Base-by-base conservation (phyloP, 176 grass and related monocot genomes). In the Hordeum vulgare region DNA sequence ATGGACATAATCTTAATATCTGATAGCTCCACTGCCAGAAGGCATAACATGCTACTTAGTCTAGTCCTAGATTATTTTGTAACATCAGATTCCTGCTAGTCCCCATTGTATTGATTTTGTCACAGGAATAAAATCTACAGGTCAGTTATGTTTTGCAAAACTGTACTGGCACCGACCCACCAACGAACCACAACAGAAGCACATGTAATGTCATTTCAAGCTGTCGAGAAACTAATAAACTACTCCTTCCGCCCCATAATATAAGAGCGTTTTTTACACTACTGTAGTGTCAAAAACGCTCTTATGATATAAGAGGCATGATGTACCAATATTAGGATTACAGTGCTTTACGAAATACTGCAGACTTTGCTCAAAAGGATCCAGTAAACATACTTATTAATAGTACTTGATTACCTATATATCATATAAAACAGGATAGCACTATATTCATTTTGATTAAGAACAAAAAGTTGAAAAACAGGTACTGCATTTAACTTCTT, bases 401-500 rank as follows among this genome's bases (percentile, higher is more conserved):
- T 85, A 9, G 25, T 11, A 74, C 31, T 56, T 80, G 42, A 44
- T 44, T 44, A 44, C 11, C 41, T 0, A 54, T 42, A 17, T 49
- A 44, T 33, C 8, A 40, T 58, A 18, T 53, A 49, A 29, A 57
- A 11, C 11, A 75, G 49, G 49, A 68, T 28, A 71, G 13, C 5
- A 75, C 74, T 80, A 68, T 41, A 41, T 41, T 41, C 9, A 21
- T 21, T 54, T 76, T 9, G 18, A 60, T 59, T 75, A 26, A 69
- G 11, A 80, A 25, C n/a, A 27, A 65, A 57, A 35, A 90, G 71
- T 15, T 77, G 31, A 9, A 60, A 85, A 89, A 85, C 36, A 81
- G 47, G 17, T 33, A 36, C 57, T 66, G 29, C 47, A 60, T 29
- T 74, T 39, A 75, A 66, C 37, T 85, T 75, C 9, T 40, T 83